A percentile compares a stretch with the other conserved stretches of the same genome.
Evolutionary conservation across 768 basidiomycete genomes (phyloP).

Genomic region (Lactifluus volemus): DNA sequence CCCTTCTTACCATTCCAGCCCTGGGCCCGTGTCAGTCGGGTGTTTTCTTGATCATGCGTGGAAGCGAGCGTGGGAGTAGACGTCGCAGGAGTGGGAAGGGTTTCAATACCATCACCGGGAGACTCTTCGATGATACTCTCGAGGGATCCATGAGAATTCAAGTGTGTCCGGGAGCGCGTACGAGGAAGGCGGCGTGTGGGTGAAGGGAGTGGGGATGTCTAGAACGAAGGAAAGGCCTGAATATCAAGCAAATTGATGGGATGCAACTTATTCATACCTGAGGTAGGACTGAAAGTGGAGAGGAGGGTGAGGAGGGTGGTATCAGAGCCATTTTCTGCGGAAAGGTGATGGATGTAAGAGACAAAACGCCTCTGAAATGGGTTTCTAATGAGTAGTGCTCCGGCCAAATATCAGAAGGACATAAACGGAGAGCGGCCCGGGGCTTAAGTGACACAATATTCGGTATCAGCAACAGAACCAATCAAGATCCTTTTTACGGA

Average conservation of each 20-base stretch:
- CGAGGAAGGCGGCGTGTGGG: conserved; percentile 14
- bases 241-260: not conserved
- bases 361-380: not conserved
- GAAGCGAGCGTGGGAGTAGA: not conserved
- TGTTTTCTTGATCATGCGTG: not conserved
- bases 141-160: conserved; percentile 13
- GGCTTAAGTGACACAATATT: conserved; percentile 3
- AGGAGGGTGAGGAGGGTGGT: not conserved
- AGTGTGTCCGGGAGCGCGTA: conserved; percentile 10
- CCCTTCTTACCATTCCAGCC: conserved; percentile 19
- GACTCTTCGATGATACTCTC: conserved; percentile 19
- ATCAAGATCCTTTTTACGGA: conserved; percentile 4
- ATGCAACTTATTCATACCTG: conserved; percentile 1
- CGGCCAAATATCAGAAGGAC: not conserved
- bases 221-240: not conserved
- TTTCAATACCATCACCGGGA: not conserved
- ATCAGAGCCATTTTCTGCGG: not conserved
- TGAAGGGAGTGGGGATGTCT: conserved; percentile 10
- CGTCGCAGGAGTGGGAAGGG: not conserved
- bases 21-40: not conserved
- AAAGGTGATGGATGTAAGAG: not conserved
- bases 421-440: conserved; percentile 4
- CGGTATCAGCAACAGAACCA: conserved; percentile 1
- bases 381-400: not conserved
- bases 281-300: not conserved